Evolutionary conservation across 1,284 basidiomycete species (phyloP).

Genomic region (Microbotryomycetes sp.): DNA sequence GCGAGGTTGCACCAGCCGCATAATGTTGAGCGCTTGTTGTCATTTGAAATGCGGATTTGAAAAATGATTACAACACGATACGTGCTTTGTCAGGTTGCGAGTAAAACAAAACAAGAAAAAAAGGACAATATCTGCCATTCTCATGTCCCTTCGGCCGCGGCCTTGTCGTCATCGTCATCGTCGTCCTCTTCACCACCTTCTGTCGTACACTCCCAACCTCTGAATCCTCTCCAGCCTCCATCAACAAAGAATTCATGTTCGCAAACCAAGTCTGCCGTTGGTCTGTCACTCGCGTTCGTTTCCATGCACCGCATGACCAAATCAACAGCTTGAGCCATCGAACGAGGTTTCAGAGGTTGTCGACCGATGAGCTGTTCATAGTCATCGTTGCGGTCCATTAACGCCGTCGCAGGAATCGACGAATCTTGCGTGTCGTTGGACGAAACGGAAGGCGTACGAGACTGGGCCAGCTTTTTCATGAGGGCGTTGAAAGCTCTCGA

Average conservation of each 20-base stretch:
- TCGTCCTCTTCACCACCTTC: too few relatives aligned
- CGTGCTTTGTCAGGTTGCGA: too few relatives aligned
- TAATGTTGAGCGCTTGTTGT: neutral
- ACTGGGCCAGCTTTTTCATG: constrained; percentile 41
- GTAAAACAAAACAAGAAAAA: too few relatives aligned
- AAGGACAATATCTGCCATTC: too few relatives aligned
- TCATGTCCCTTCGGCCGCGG: too few relatives aligned
- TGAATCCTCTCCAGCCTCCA: constrained; percentile 42
- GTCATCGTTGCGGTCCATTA: neutral
- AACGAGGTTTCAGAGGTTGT: neutral
- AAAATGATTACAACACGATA: too few relatives aligned
- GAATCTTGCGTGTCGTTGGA: constrained; percentile 8
- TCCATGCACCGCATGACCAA: constrained; percentile 71
- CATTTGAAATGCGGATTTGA: too few relatives aligned
- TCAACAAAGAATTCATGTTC: constrained; percentile 68
- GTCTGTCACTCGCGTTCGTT: constrained; percentile 61
- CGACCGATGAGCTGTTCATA: neutral
- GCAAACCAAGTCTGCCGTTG: constrained; percentile 72
- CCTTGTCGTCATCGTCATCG: too few relatives aligned
- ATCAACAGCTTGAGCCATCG: constrained; percentile 65
- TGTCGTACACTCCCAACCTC: constrained; percentile 37
- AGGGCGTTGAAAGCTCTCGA: constrained; percentile 51
- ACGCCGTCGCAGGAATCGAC: neutral
- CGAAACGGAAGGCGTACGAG: constrained; percentile 4
- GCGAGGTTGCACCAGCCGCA: neutral